These are phyloP conservation scores for Albifimbria verrucaria DNA, from an alignment of 2,329 filamentous ascomycete genomes.

Conservation along the genomic window DNA sequence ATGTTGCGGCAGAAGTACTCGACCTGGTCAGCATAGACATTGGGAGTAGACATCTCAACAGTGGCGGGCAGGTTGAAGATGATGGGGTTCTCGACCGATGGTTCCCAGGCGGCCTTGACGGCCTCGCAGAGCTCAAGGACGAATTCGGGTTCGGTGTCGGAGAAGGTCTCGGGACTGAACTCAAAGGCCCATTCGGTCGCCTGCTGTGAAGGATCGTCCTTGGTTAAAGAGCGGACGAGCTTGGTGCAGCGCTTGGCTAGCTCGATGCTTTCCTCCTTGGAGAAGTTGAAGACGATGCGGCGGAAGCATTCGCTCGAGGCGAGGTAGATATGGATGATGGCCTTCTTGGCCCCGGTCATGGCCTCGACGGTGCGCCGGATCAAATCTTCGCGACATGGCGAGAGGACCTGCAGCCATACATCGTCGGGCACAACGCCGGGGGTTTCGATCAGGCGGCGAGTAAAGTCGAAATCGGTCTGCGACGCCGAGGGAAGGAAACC, in stretches of 20 bases:
- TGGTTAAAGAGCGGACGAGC: slow-evolving; percentile 85
- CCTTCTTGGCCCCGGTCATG: slow-evolving; percentile 85
- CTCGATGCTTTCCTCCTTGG: slow-evolving; percentile 75
- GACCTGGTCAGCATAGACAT: slow-evolving; percentile 93
- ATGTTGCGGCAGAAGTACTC: slow-evolving; percentile 93
- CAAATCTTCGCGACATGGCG: slow-evolving; percentile 86
- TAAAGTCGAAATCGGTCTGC: slow-evolving; percentile 95
- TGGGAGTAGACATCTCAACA: slow-evolving; percentile 91
- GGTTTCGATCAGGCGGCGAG: slow-evolving; percentile 78
- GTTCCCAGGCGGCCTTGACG: slow-evolving; percentile 91
- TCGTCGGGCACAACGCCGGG: slow-evolving; percentile 82
- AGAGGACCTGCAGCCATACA: slow-evolving; percentile 87
- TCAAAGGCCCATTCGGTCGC: slow-evolving; percentile 73
- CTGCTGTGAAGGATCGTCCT: slow-evolving; percentile 60
- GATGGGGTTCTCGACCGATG: slow-evolving; percentile 73
- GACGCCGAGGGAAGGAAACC: slow-evolving; percentile 91
- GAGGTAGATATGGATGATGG: slow-evolving; percentile 91
- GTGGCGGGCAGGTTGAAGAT: slow-evolving; percentile 98
- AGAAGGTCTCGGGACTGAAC: slow-evolving; percentile 86
- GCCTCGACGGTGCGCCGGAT: slow-evolving; percentile 88
- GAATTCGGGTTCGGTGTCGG: slow-evolving; percentile 82
- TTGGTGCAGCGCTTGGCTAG: slow-evolving; percentile 83
- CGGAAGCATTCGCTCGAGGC: slow-evolving; percentile 96
- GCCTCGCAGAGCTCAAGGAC: slow-evolving; percentile 82
- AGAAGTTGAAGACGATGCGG: slow-evolving; percentile 83